phyloP scores from a whole-genome alignment of 305 asterid genomes.

The Euphrasia arctica region DNA sequence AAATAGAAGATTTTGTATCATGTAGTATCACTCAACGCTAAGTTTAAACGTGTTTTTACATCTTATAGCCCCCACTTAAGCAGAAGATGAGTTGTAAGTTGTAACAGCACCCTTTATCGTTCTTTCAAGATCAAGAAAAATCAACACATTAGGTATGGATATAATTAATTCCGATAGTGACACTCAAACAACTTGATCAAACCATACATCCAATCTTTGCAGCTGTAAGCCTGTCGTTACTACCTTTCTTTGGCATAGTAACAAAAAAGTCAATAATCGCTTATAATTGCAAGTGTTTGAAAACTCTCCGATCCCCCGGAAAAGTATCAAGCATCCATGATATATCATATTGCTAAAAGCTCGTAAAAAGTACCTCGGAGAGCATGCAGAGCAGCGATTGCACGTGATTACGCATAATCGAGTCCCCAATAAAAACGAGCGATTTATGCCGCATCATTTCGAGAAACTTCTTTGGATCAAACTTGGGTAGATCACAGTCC shows the following conservation, averaged over 20 bases:
- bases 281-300: background rate
- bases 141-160: background rate
- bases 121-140: background rate
- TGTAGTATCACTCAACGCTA: too few relatives aligned
- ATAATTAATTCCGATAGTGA: background rate
- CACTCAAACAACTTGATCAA: constrained; percentile 4
- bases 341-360: background rate
- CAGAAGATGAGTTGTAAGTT: too few relatives aligned
- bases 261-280: background rate
- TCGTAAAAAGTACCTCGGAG: constrained; percentile 47
- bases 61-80: too few relatives aligned
- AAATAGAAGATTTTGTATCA: too few relatives aligned
- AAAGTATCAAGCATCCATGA: background rate
- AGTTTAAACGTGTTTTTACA: too few relatives aligned
- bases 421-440: constrained; percentile 65
- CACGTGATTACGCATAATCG: constrained; percentile 72
- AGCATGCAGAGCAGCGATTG: constrained; percentile 71
- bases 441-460: constrained; percentile 48
- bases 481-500: constrained; percentile 51
- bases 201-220: constrained; percentile 4
- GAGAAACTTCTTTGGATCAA: constrained; percentile 46
- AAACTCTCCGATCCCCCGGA: background rate
- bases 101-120: background rate
- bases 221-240: background rate
- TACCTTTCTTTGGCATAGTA: background rate